Conservation (phyloP, 805 yeast genomes). For the Zygoascus ofunaensis region DNA sequence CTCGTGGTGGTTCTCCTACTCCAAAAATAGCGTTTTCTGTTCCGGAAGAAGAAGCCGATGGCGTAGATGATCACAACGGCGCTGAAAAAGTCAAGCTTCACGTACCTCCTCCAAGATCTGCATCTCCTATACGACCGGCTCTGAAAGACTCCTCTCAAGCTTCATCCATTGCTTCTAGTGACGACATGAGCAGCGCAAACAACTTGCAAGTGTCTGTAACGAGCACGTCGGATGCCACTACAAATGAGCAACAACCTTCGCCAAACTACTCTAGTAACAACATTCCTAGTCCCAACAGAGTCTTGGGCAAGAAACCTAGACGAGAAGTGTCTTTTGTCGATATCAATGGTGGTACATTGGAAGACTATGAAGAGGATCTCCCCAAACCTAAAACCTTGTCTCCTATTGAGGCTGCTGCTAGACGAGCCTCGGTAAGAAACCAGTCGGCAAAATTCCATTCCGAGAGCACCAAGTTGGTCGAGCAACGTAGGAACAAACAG, state of each 20-base stretch:
- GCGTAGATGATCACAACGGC: not conserved
- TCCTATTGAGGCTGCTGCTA: constrained; percentile 7
- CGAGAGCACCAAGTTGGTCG: constrained; percentile 9
- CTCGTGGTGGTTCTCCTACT: not conserved
- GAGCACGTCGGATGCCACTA: not conserved
- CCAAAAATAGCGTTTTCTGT: not conserved
- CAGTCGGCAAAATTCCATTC: constrained; percentile 2
- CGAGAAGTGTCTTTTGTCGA: constrained; percentile 2
- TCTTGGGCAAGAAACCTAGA: not conserved
- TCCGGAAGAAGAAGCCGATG: not conserved
- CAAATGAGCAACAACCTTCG: not conserved
- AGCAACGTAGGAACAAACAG: constrained; percentile 1
- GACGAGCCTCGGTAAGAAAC: constrained; percentile 4
- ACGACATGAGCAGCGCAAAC: not conserved
- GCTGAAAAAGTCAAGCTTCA: constrained; percentile 9
- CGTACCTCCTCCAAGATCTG: constrained; percentile 21
- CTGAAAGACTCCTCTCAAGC: constrained; percentile 17
- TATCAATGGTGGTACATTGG: not conserved
- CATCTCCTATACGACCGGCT: constrained; percentile 29
- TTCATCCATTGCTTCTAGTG: constrained; percentile 10
- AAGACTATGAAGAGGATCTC: not conserved
- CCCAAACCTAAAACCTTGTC: not conserved
- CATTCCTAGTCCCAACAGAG: not conserved
- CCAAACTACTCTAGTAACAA: not conserved
- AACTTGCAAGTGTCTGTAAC: not conserved